Evolutionary conservation across 345 rosid species (phyloP), one percentile per base, ranked within the genome.

Genomic region (Acer yangbiense): DNA sequence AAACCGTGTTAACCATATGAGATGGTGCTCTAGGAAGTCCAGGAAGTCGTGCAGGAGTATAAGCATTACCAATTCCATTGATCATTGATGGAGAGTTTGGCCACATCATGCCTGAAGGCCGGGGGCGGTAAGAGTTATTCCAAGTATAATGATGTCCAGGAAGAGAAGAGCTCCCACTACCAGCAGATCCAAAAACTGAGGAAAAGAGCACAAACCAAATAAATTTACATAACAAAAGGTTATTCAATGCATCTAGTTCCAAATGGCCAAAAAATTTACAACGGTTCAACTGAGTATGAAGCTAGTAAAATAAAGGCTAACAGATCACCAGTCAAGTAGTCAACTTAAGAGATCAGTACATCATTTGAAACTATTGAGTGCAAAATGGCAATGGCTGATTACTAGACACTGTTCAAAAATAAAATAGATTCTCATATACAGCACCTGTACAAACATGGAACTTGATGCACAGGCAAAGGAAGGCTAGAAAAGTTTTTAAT

Each of bases 51-150:
- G 82, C 72, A 20, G 79, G 69, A 7, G 83, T 72, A 82, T 68
- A 87, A 78, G 83, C 77, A 68, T 78, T 66, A 78, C 76, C 71
- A 76, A 83, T 67, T 78, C 86, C 92, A 82, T 82, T 84, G 57
- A 81, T 81, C 35, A 82, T 75, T 50, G 93, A 81, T 66, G 90
- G 86, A 44, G 95, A 86, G 77, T 84, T 86, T 71, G 88, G 83
- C 93, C 95, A 89, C 79, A 86, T 86, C 84, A 85, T 73, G 72
- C 87, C 79, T n/a, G 87, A 81, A 69, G 87, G 81, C 67, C 68
- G 86, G 52, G 78, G 81, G 35, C 57, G 80, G 78, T 86, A 84
- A 18, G 90, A 72, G 82, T 83, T 86, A 46, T 78, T 80, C 92
- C 90, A 87, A 18, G 82, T 14, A 78, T 77, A 84, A 69, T 74